Percentiles rank a stretch among this genome's conserved stretches.
phyloP scores from a whole-genome alignment of 176 grass and related monocot genomes.

The Phyllostachys edulis region DNA sequence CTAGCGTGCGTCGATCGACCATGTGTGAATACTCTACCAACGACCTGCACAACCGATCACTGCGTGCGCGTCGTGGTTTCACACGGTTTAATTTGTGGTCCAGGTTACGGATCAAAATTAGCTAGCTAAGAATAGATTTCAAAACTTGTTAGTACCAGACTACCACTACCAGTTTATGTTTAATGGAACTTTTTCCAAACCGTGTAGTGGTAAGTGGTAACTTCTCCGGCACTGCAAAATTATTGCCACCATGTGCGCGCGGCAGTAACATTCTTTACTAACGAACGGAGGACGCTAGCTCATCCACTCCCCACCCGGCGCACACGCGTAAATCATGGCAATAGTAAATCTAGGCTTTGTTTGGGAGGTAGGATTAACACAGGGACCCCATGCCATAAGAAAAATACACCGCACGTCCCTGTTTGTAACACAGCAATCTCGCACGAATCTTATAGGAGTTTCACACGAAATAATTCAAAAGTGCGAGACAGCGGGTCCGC shows the following conservation, averaged over 20 bases:
- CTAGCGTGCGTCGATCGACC: not conserved
- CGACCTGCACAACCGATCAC: not conserved
- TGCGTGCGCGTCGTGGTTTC: not conserved
- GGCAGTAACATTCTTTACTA: not conserved
- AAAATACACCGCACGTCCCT: too few relatives aligned
- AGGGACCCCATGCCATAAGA: too few relatives aligned
- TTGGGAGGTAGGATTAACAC: too few relatives aligned
- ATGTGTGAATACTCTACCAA: not conserved
- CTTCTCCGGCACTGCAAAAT: constrained; percentile 39
- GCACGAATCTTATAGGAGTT: too few relatives aligned
- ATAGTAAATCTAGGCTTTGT: too few relatives aligned
- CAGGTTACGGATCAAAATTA: not conserved
- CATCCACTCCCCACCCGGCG: too few relatives aligned
- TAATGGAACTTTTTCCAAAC: not conserved
- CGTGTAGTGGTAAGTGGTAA: not conserved
- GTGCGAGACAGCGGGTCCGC: too few relatives aligned
- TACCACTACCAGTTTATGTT: not conserved
- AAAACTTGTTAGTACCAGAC: not conserved
- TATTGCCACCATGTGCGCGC: constrained; percentile 37
- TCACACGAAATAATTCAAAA: too few relatives aligned
- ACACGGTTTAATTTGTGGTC: not conserved
- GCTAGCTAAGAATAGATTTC: not conserved
- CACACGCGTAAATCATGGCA: too few relatives aligned
- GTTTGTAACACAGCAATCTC: too few relatives aligned
- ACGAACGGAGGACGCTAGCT: too few relatives aligned